phyloP scores from a whole-genome alignment of 2,329 filamentous ascomycete genomes.

The Fusarium sp. region DNA sequence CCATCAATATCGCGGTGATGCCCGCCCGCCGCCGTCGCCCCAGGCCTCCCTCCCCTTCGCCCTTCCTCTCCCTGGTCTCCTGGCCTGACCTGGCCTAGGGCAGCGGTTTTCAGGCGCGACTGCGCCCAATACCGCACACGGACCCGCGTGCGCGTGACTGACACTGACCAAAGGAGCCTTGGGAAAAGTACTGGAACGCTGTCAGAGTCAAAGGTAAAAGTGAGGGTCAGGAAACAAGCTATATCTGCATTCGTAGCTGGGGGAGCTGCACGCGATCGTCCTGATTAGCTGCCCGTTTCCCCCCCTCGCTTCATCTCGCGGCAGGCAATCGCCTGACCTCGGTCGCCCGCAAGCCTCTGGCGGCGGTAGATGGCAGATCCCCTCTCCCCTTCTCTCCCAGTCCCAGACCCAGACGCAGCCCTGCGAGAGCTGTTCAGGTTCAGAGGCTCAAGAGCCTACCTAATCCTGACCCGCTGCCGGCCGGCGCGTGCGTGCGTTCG shows the following conservation, averaged over 20 bases:
- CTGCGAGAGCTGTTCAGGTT: background rate
- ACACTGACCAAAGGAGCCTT: background rate
- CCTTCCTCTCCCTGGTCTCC: slow-evolving; percentile 3
- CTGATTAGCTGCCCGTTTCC: slow-evolving; percentile 2
- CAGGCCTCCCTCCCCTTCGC: background rate
- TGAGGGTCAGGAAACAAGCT: background rate
- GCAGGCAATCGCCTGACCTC: slow-evolving; percentile 35
- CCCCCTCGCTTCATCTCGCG: slow-evolving; percentile 20
- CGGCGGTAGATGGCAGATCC: slow-evolving; percentile 2
- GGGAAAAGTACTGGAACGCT: slow-evolving; percentile 7
- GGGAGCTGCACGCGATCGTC: slow-evolving; percentile 1
- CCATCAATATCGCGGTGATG: slow-evolving; percentile 16
- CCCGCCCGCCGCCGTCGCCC: slow-evolving; percentile 5
- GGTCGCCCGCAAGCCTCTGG: slow-evolving; percentile 16
- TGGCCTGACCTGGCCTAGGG: slow-evolving; percentile 4
- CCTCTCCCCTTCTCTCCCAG: slow-evolving; percentile 8
- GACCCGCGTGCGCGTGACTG: background rate
- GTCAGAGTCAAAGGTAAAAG: background rate
- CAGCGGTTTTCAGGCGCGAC: background rate
- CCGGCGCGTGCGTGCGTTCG: slow-evolving; percentile 21
- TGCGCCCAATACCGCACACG: slow-evolving; percentile 1
- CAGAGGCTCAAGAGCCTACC: background rate
- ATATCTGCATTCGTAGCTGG: slow-evolving; percentile 7
- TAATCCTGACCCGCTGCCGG: slow-evolving; percentile 21
- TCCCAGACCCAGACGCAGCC: background rate